Conservation (phyloP, 2,329 filamentous ascomycete species). For the Nemania sp. region DNA sequence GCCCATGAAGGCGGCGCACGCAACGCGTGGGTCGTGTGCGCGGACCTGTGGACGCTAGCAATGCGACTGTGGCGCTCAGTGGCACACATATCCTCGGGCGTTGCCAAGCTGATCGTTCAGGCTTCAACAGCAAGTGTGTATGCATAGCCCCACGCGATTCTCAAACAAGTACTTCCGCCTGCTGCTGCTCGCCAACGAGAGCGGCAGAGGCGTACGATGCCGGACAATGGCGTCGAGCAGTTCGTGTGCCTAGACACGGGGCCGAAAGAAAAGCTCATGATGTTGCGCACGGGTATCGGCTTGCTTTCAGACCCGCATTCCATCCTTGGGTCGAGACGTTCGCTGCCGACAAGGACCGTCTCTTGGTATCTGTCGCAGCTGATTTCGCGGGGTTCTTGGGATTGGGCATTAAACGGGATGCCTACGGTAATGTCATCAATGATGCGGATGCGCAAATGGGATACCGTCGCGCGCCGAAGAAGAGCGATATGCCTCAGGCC, state of each 20-base stretch:
- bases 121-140: conserved; percentile 44
- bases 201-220: conserved; percentile 37
- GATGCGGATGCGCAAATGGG: conserved; percentile 57
- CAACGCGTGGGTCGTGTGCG: conserved; percentile 68
- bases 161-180: conserved; percentile 45
- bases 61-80: conserved; percentile 87
- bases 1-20: conserved; percentile 59
- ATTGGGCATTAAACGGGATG: conserved; percentile 61
- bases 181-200: conserved; percentile 40
- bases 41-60: conserved; percentile 69
- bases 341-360: conserved; percentile 62
- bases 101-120: conserved; percentile 50
- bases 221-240: conserved; percentile 43
- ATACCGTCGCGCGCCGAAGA: conserved; percentile 40
- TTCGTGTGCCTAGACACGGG: conserved; percentile 58
- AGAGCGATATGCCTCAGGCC: conserved; percentile 39
- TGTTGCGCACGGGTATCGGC: conserved; percentile 67
- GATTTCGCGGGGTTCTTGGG: conserved; percentile 65
- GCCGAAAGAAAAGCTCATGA: conserved; percentile 66
- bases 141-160: conserved; percentile 43
- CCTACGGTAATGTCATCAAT: conserved; percentile 55
- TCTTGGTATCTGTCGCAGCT: conserved; percentile 62
- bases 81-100: conserved; percentile 86
- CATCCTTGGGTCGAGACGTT: conserved; percentile 60
- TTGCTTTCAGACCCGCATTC: conserved; percentile 58